Percentiles rank a stretch among this genome's conserved stretches.
Conservation (phyloP, 192 early-diverging fungal genomes). For the Rhizoclosmatium sp. region DNA sequence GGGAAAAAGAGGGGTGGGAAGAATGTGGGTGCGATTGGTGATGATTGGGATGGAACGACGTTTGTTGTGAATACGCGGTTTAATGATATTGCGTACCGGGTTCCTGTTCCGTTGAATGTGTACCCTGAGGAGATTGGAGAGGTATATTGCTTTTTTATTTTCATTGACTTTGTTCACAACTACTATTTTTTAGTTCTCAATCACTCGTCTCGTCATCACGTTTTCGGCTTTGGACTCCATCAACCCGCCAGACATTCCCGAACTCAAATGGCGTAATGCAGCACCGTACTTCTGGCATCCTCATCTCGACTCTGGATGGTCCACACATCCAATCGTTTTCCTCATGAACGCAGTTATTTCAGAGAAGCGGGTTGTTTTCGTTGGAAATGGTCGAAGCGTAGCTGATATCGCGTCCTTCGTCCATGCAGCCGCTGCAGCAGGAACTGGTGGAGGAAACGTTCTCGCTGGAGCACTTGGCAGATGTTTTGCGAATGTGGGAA, state of each 20-base stretch:
- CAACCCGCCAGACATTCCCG: constrained; percentile 36
- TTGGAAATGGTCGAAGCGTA: constrained; percentile 88
- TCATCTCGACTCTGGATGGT: constrained; percentile 86
- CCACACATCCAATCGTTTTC: constrained; percentile 86
- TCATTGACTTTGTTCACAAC: constrained; percentile 16
- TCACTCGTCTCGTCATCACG: constrained; percentile 81
- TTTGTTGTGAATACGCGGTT: constrained; percentile 89
- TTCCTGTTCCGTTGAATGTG: constrained; percentile 86
- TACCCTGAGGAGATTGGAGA: constrained; percentile 93
- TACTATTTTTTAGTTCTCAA: constrained; percentile 68
- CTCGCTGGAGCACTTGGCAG: constrained; percentile 86
- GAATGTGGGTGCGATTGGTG: not conserved
- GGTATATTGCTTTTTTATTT: constrained; percentile 48
- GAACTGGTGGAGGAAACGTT: constrained; percentile 88
- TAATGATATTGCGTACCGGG: constrained; percentile 82
- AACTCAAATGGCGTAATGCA: constrained; percentile 48
- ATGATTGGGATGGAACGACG: constrained; percentile 86
- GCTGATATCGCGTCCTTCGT: constrained; percentile 95
- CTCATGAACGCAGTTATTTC: constrained; percentile 90
- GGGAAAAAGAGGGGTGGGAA: constrained; percentile 5
- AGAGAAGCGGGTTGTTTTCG: constrained; percentile 91
- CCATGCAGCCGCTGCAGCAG: constrained; percentile 86
- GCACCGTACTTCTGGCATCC: constrained; percentile 73
- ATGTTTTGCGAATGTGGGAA: constrained; percentile 89
- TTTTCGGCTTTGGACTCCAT: constrained; percentile 60